phyloP scores from a whole-genome alignment of 129 eudicot species.

The Ambrosia artemisiifolia region DNA sequence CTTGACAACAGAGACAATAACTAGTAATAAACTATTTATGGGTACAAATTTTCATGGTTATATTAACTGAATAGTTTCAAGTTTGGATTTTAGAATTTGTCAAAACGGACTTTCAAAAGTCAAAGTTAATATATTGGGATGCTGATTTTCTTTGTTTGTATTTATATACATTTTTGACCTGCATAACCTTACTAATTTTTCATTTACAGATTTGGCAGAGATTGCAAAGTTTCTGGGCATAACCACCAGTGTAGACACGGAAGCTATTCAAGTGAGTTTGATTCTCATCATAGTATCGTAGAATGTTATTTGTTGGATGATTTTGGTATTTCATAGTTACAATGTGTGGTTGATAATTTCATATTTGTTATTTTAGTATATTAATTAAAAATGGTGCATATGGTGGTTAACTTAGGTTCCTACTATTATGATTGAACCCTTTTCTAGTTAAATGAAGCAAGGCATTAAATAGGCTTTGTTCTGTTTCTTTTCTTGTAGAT shows the following conservation, averaged over 20 bases:
- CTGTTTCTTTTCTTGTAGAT: not conserved
- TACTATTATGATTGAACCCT: not conserved
- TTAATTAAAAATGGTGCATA: not conserved
- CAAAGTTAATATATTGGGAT: not conserved
- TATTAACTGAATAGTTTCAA: not conserved
- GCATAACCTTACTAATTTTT: not conserved
- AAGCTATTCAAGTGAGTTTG: conserved; percentile 88
- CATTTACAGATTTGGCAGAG: conserved; percentile 81
- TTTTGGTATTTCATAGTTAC: not conserved
- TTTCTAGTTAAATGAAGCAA: not conserved
- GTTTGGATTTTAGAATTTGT: not conserved
- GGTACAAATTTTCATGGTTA: not conserved
- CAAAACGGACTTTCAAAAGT: not conserved
- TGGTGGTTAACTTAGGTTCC: not conserved
- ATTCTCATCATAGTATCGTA: not conserved
- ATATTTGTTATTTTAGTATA: not conserved
- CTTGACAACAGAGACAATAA: not conserved
- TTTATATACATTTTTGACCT: not conserved
- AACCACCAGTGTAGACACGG: conserved; percentile 80
- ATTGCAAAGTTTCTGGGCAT: conserved; percentile 97
- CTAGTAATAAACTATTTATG: not conserved
- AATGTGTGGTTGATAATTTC: not conserved
- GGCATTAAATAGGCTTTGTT: not conserved
- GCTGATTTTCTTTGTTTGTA: not conserved
- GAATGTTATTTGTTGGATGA: conserved; percentile 8